Evolutionary conservation across 164 flowering plant genomes (phyloP).

Genomic region (Euptelea pleiosperma): DNA sequence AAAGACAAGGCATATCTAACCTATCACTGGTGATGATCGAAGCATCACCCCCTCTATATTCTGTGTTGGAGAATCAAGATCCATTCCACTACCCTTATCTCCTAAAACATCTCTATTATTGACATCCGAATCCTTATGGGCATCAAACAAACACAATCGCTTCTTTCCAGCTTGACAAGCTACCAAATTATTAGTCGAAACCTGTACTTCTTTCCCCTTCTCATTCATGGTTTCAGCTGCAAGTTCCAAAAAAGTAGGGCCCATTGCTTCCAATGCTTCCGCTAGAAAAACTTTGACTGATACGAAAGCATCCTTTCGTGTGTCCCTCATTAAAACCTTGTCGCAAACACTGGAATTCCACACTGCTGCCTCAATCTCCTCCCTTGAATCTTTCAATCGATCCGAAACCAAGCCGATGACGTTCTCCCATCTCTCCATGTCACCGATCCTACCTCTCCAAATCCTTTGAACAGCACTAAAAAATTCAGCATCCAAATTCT

Average conservation of each 20-base stretch:
- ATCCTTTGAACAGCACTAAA: slow-evolving; percentile 44
- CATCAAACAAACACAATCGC: background rate
- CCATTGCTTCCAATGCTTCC: slow-evolving; percentile 46
- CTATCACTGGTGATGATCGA: too few relatives aligned
- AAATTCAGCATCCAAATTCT: slow-evolving; percentile 20
- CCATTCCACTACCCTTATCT: background rate
- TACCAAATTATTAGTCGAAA: background rate
- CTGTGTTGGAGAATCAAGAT: background rate
- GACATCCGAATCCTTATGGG: background rate
- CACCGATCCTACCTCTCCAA: slow-evolving; percentile 48
- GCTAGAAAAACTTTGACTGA: slow-evolving; percentile 33
- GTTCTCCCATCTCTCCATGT: slow-evolving; percentile 27
- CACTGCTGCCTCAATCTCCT: slow-evolving; percentile 44
- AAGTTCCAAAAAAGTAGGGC: slow-evolving; percentile 50
- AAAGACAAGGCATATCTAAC: too few relatives aligned
- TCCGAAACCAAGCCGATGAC: slow-evolving; percentile 38
- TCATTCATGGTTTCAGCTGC: slow-evolving; percentile 18
- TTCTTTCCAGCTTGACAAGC: slow-evolving; percentile 4
- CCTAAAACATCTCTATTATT: background rate
- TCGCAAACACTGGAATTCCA: slow-evolving; percentile 29
- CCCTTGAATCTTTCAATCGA: slow-evolving; percentile 31
- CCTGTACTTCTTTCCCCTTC: slow-evolving; percentile 5
- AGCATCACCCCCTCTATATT: too few relatives aligned
- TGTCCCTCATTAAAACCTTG: slow-evolving; percentile 23
- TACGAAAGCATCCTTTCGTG: slow-evolving; percentile 32